Evolutionary conservation across 2,329 filamentous ascomycete genomes (phyloP).

Genomic region (Tolypocladium guangdongense): DNA sequence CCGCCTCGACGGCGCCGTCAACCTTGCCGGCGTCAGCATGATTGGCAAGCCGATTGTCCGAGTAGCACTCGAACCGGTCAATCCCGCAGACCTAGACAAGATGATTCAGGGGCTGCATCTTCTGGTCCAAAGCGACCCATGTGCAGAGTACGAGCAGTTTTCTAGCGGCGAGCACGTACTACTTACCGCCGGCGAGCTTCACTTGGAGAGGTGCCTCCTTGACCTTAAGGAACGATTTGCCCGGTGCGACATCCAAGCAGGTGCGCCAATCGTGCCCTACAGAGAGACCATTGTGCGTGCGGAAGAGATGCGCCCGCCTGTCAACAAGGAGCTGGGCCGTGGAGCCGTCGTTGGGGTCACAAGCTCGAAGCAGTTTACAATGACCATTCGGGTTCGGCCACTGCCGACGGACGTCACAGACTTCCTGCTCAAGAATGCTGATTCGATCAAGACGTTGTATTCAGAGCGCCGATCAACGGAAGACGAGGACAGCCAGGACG

Average conservation of each 20-base stretch:
- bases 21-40: constrained; percentile 75
- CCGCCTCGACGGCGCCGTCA: constrained; percentile 73
- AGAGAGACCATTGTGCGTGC: constrained; percentile 81
- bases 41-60: constrained; percentile 85
- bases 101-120: constrained; percentile 84
- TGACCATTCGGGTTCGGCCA: constrained; percentile 68
- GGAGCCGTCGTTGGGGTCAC: constrained; percentile 68
- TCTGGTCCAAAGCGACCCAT: constrained; percentile 89
- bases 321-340: constrained; percentile 74
- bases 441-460: constrained; percentile 70
- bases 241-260: constrained; percentile 86
- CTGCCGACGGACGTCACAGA: constrained; percentile 70
- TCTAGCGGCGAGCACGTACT: constrained; percentile 91
- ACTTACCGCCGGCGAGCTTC: constrained; percentile 84
- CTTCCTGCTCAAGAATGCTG: constrained; percentile 71
- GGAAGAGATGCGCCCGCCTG: constrained; percentile 85
- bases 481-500: constrained; percentile 17
- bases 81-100: constrained; percentile 83
- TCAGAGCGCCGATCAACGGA: constrained; percentile 47
- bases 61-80: constrained; percentile 86
- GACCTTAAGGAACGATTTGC: constrained; percentile 90
- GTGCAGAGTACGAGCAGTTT: constrained; percentile 89
- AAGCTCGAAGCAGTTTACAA: constrained; percentile 73
- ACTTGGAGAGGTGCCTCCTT: constrained; percentile 86
- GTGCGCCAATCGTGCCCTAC: constrained; percentile 91